A percentile compares a stretch with the other conserved stretches of the same genome.
Conservation (phyloP, 2,329 filamentous ascomycete species). For the Cladobotryum mycophilum region DNA sequence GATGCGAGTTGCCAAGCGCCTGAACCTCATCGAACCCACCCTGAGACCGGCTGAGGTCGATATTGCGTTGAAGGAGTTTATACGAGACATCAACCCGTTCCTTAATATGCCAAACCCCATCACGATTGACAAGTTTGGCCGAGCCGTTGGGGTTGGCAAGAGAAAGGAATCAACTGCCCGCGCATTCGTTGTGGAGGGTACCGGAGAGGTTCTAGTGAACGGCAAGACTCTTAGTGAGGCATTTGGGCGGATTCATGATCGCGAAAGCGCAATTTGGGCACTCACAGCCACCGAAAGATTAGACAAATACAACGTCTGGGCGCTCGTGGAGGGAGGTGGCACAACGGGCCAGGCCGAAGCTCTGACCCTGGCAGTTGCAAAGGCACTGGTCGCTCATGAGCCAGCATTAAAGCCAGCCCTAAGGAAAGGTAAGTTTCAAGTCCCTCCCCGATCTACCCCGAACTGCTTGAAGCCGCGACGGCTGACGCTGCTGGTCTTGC, state of each 20-base stretch:
- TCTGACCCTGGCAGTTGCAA: conserved; percentile 81
- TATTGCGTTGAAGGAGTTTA: conserved; percentile 61
- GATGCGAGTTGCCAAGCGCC: conserved; percentile 65
- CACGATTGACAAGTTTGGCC: conserved; percentile 67
- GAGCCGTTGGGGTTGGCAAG: conserved; percentile 73
- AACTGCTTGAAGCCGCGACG: conserved; percentile 6
- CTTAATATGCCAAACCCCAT: conserved; percentile 57
- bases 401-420: conserved; percentile 82
- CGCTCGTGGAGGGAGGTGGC: conserved; percentile 75
- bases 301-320: conserved; percentile 98
- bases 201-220: conserved; percentile 84
- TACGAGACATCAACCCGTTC: conserved; percentile 66
- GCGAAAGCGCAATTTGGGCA: conserved; percentile 90
- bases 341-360: conserved; percentile 95
- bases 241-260: conserved; percentile 85
- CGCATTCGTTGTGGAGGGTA: conserved; percentile 86
- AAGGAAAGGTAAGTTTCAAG: conserved; percentile 66
- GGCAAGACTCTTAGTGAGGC: conserved; percentile 75
- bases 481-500: conserved; percentile 27
- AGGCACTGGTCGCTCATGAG: conserved; percentile 84
- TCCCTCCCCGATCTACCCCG: conserved; percentile 2
- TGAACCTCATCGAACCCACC: conserved; percentile 79
- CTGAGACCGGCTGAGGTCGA: conserved; percentile 66
- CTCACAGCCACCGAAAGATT: conserved; percentile 74
- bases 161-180: conserved; percentile 82